These are phyloP conservation scores for Amanita exitialis DNA, from an alignment of 768 basidiomycete genomes.

Conservation along the genomic window DNA sequence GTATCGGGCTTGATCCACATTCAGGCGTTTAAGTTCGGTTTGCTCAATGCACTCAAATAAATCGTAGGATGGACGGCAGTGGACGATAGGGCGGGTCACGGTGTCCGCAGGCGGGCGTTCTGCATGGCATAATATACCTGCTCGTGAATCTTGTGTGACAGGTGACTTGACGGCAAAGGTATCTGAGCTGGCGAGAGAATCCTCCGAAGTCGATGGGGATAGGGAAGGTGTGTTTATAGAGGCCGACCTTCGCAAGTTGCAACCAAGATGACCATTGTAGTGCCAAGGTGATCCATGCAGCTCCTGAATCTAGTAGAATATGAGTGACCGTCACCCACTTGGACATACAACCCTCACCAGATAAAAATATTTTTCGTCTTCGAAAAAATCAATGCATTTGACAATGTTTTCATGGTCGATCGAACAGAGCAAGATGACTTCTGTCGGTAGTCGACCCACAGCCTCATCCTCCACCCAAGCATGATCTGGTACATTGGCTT, in stretches of 20 bases:
- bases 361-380: conserved; percentile 81
- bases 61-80: conserved; percentile 78
- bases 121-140: conserved; percentile 12
- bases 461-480: conserved; percentile 56
- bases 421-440: conserved; percentile 66
- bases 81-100: conserved; percentile 29
- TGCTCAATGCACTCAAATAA: conserved; percentile 95
- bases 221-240: conserved; percentile 36
- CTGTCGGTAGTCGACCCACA: conserved; percentile 63
- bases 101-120: conserved; percentile 10
- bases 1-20: conserved; percentile 69
- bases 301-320: conserved; percentile 63
- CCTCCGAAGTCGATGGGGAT: conserved; percentile 44
- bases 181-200: conserved; percentile 21
- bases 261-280: conserved; percentile 26
- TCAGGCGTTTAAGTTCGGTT: conserved; percentile 66
- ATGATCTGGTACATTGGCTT: conserved; percentile 51
- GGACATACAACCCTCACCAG: conserved; percentile 41
- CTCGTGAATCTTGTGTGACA: neutral
- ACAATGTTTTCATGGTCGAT: conserved; percentile 78
- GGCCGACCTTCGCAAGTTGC: conserved; percentile 14
- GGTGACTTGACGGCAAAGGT: neutral
- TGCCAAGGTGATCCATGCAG: conserved; percentile 73
- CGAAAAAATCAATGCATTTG: conserved; percentile 74
- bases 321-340: conserved; percentile 2